Percentiles rank a stretch among this genome's conserved stretches.
Evolutionary conservation across 768 basidiomycete species (phyloP).

Genomic region (Boletus rubropictus): DNA sequence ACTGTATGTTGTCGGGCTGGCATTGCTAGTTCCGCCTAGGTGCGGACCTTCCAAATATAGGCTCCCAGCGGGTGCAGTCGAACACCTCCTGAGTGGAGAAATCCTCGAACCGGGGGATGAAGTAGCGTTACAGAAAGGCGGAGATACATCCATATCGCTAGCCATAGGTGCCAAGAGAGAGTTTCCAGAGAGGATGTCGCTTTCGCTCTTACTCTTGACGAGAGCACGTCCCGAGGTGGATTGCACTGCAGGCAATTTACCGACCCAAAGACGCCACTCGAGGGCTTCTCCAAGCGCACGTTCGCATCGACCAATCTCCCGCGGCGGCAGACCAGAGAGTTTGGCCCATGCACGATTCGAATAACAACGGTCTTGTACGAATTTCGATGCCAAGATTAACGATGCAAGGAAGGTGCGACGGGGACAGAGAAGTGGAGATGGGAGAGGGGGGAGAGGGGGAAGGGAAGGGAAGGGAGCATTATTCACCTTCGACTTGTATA

Average conservation of each 20-base stretch:
- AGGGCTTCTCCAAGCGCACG: slow-evolving; percentile 81
- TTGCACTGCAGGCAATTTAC: slow-evolving; percentile 48
- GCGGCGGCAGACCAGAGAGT: slow-evolving; percentile 78
- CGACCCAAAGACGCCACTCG: slow-evolving; percentile 91
- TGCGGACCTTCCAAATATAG: slow-evolving; percentile 20
- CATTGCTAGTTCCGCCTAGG: neutral
- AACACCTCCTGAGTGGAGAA: slow-evolving; percentile 34
- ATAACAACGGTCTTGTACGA: slow-evolving; percentile 89
- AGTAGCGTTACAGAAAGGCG: neutral
- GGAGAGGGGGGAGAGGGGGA: slow-evolving; percentile 43
- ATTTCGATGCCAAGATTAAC: slow-evolving; percentile 86
- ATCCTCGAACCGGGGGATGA: slow-evolving; percentile 15
- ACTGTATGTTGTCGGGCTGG: slow-evolving; percentile 25
- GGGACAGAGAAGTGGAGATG: slow-evolving; percentile 81
- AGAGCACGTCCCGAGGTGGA: slow-evolving; percentile 36
- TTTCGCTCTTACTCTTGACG: slow-evolving; percentile 49
- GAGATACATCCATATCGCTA: slow-evolving; percentile 2
- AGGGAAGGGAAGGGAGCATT: slow-evolving; percentile 19
- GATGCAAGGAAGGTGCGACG: slow-evolving; percentile 85
- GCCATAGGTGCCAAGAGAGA: neutral
- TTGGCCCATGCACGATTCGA: slow-evolving; percentile 94
- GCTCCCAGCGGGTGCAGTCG: slow-evolving; percentile 38
- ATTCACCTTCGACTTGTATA: slow-evolving; percentile 10
- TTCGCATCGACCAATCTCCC: slow-evolving; percentile 86
- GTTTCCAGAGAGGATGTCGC: slow-evolving; percentile 23